These are phyloP conservation scores for Populus tomentosa DNA, from an alignment of 441 rosid species.

Conservation along the genomic window DNA sequence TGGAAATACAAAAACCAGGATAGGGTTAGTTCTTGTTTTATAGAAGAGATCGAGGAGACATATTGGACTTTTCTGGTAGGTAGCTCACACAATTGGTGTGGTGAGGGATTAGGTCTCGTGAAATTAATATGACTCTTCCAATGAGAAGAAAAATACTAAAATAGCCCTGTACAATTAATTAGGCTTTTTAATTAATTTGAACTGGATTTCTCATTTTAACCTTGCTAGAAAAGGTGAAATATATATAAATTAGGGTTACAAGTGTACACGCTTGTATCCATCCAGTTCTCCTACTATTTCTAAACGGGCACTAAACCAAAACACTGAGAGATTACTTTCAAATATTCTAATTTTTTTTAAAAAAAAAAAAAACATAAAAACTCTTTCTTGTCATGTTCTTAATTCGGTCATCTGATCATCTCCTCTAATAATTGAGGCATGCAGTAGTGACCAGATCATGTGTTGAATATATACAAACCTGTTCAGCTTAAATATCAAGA, in stretches of 20 bases:
- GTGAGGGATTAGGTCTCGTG: constrained; percentile 5
- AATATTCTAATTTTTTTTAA: no score
- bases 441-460: no score
- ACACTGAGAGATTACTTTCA: not conserved
- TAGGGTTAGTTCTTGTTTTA: not conserved
- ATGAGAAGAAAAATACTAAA: constrained; percentile 18
- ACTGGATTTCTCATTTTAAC: no score
- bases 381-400: no score
- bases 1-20: constrained; percentile 1
- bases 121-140: not conserved
- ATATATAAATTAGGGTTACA: no score
- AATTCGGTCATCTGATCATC: no score
- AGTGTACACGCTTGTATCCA: no score
- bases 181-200: not conserved
- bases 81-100: constrained; percentile 25
- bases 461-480: not conserved
- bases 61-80: constrained; percentile 5
- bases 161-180: not conserved
- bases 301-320: not conserved
- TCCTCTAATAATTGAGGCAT: no score
- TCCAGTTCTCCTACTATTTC: no score
- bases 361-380: no score
- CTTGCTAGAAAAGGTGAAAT: no score
- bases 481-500: not conserved
- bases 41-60: not conserved